Percentiles rank a stretch among this genome's conserved stretches.
Evolutionary conservation across 2,329 filamentous ascomycete species (phyloP).

Genomic region (Cordyceps fumosorosea): DNA sequence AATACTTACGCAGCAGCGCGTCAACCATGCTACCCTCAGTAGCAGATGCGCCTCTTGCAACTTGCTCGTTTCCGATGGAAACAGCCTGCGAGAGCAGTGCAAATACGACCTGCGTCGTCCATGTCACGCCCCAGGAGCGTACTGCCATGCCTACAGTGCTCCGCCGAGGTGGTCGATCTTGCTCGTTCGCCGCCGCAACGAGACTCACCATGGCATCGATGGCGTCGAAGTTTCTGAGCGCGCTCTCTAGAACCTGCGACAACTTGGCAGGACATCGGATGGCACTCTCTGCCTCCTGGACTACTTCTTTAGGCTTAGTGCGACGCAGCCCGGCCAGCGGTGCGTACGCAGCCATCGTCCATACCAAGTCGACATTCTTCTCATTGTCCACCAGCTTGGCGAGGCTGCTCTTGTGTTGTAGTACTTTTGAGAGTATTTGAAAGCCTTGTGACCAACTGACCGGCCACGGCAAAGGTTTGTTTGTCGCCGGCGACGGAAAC

Average conservation of each 20-base stretch:
- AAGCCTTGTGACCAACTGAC: neutral
- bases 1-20: too few species aligned
- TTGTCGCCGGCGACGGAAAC: neutral
- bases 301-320: neutral
- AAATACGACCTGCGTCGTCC: too few species aligned
- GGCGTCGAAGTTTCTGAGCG: neutral
- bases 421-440: neutral
- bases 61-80: too few species aligned
- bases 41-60: too few species aligned
- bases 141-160: too few species aligned
- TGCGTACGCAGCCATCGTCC: neutral
- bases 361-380: neutral
- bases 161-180: too few species aligned
- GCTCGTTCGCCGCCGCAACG: too few species aligned
- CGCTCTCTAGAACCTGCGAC: neutral
- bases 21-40: too few species aligned
- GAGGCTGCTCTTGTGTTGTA: neutral
- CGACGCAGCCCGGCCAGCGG: neutral
- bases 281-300: neutral
- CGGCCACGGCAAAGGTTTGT: too few species aligned
- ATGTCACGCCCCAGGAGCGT: too few species aligned
- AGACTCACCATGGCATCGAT: neutral
- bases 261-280: neutral
- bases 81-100: too few species aligned
- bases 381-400: neutral